These are phyloP conservation scores for Draba incana DNA, from an alignment of 345 rosid genomes.

Conservation along the genomic window DNA sequence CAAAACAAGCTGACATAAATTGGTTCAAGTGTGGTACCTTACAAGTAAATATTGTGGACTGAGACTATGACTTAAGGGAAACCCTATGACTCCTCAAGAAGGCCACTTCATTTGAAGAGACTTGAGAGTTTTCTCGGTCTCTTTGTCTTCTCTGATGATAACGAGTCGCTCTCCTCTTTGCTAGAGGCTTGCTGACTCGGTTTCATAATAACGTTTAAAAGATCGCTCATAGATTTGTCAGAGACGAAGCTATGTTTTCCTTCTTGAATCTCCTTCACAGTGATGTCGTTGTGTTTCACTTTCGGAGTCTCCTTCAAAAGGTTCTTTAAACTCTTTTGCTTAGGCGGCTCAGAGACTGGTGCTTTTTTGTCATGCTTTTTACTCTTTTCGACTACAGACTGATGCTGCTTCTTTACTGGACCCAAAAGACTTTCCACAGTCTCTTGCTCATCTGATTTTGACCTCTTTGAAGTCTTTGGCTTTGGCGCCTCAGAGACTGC, in stretches of 20 bases:
- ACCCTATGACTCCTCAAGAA: background rate
- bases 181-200: conserved; percentile 16
- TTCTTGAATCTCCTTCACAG: conserved; percentile 20
- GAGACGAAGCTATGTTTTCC: conserved; percentile 1
- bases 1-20: background rate
- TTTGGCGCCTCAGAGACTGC: conserved; percentile 18
- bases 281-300: background rate
- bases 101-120: conserved; percentile 48
- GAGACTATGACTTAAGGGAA: background rate
- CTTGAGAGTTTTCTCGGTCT: conserved; percentile 43
- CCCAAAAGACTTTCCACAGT: conserved; percentile 3
- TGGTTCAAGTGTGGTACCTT: background rate
- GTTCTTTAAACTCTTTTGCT: conserved; percentile 24
- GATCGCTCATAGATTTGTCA: conserved; percentile 32
- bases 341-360: conserved; percentile 18
- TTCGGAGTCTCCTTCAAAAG: conserved; percentile 30
- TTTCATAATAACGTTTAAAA: conserved; percentile 27
- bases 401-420: conserved; percentile 19
- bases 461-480: conserved; percentile 35
- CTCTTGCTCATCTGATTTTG: conserved; percentile 29
- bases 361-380: conserved; percentile 23
- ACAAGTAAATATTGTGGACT: background rate
- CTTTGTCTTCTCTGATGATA: conserved; percentile 29
- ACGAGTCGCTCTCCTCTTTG: conserved; percentile 32
- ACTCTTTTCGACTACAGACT: conserved; percentile 14